Conservation (phyloP, 2,329 filamentous ascomycete genomes). For the Fusarium gaditjirri region DNA sequence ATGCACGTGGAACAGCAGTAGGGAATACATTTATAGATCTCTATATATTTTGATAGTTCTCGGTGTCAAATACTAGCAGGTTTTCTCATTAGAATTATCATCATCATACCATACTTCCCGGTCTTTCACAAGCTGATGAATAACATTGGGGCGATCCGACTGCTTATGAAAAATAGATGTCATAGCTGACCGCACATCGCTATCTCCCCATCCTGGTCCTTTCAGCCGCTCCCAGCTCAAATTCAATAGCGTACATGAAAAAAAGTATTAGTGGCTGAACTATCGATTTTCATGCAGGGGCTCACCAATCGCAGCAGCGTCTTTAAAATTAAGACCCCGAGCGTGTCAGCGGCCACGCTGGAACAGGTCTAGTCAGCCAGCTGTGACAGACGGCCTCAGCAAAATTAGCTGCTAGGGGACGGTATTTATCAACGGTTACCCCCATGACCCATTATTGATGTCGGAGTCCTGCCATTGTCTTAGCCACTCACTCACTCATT, state of each 20-base stretch:
- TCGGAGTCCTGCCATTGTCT: neutral
- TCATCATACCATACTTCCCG: too few species aligned
- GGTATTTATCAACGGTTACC: neutral
- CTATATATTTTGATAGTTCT: too few species aligned
- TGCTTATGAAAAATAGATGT: neutral
- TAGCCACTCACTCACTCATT: neutral
- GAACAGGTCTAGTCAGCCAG: neutral
- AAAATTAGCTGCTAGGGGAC: neutral
- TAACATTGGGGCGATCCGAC: too few species aligned
- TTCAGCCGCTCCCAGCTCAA: neutral
- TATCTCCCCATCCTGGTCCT: fast-evolving
- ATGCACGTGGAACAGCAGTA: too few species aligned
- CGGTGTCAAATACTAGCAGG: too few species aligned
- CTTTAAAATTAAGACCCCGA: neutral
- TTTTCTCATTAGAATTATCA: too few species aligned
- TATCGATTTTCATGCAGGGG: slow-evolving; percentile 4
- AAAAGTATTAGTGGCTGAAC: neutral
- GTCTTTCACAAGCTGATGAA: too few species aligned
- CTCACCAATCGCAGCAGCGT: neutral
- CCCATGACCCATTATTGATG: fast-evolving
- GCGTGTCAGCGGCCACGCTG: fast-evolving
- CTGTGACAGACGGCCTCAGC: neutral
- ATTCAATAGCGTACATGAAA: neutral
- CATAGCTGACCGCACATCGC: fast-evolving
- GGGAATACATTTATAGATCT: too few species aligned